phyloP scores from a whole-genome alignment of 352 stramenopile genomes.

The Globisporangium radiosum region DNA sequence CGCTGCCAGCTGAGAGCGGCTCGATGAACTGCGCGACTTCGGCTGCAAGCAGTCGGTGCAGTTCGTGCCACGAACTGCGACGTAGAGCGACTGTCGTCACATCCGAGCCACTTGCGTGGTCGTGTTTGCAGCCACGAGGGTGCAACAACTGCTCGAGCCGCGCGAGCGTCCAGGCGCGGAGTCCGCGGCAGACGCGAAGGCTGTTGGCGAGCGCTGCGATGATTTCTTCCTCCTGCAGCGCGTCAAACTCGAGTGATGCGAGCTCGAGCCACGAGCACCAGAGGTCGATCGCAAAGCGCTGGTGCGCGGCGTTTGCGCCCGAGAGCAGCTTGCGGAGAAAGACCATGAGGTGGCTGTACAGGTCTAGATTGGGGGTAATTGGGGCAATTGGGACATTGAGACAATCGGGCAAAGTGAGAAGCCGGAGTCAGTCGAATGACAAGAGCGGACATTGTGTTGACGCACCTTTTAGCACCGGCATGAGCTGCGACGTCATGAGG shows the following conservation, averaged over 20 bases:
- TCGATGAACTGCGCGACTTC: conserved; percentile 39
- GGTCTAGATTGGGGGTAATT: conserved; percentile 22
- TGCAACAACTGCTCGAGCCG: conserved; percentile 36
- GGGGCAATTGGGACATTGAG: too few species aligned
- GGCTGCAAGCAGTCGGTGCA: conserved; percentile 29
- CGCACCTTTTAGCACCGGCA: conserved; percentile 37
- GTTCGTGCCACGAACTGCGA: conserved; percentile 32
- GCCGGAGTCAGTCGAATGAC: not conserved
- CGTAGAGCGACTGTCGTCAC: conserved; percentile 2
- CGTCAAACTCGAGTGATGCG: conserved; percentile 27
- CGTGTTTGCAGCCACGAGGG: not conserved
- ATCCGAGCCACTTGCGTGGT: too few species aligned
- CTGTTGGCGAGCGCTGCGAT: conserved; percentile 46
- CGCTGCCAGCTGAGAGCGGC: conserved; percentile 3
- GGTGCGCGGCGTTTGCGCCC: conserved; percentile 29
- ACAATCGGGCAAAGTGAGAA: not conserved
- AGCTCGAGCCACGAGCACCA: conserved; percentile 66
- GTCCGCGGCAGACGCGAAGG: conserved; percentile 26
- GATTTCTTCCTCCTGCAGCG: conserved; percentile 65
- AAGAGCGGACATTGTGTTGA: not conserved
- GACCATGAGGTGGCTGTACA: conserved; percentile 80
- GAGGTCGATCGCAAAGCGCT: conserved; percentile 57
- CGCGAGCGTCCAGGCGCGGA: conserved; percentile 36
- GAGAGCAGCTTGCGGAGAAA: conserved; percentile 74
- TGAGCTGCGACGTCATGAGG: conserved; percentile 34